These are phyloP conservation scores for Centella asiatica DNA, from an alignment of 129 eudicot species.

Conservation along the genomic window DNA sequence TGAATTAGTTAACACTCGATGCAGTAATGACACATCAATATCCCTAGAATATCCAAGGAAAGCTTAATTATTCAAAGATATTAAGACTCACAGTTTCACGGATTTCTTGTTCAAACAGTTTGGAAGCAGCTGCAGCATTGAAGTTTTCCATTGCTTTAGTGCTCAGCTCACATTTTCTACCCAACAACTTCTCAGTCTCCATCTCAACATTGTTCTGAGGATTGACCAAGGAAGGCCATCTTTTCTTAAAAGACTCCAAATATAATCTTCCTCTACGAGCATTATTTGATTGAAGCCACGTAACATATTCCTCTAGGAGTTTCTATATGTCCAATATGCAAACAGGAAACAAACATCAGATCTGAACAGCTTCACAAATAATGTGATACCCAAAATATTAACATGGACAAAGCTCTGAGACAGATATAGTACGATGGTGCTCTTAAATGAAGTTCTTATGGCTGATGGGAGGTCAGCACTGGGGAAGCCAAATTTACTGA, in stretches of 20 bases:
- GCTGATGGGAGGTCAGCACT: neutral
- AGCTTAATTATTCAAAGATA: neutral
- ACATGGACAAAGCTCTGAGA: neutral
- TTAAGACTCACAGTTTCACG: slow-evolving; percentile 74
- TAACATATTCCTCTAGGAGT: slow-evolving; percentile 43
- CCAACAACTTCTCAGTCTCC: slow-evolving; percentile 37
- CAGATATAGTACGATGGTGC: too few relatives aligned
- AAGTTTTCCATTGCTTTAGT: slow-evolving; percentile 45
- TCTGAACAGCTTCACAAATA: neutral
- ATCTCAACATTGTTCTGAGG: slow-evolving; percentile 25
- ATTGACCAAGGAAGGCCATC: slow-evolving; percentile 53
- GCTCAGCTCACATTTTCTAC: slow-evolving; percentile 46
- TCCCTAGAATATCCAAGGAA: too few relatives aligned
- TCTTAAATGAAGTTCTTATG: too few relatives aligned
- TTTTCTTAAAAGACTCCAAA: slow-evolving; percentile 57
- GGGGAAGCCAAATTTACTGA: neutral
- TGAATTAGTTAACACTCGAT: neutral
- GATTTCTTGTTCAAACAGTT: slow-evolving; percentile 83
- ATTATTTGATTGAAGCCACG: slow-evolving; percentile 69
- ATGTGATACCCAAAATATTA: neutral
- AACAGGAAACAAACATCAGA: slow-evolving; percentile 4
- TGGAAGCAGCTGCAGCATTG: slow-evolving; percentile 83
- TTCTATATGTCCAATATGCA: slow-evolving; percentile 27
- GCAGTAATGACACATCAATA: neutral
- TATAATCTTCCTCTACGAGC: slow-evolving; percentile 45